Evolutionary conservation across 2,329 filamentous ascomycete genomes (phyloP), one percentile per base, ranked within the genome.

Genomic region (Grosmannia huntii): DNA sequence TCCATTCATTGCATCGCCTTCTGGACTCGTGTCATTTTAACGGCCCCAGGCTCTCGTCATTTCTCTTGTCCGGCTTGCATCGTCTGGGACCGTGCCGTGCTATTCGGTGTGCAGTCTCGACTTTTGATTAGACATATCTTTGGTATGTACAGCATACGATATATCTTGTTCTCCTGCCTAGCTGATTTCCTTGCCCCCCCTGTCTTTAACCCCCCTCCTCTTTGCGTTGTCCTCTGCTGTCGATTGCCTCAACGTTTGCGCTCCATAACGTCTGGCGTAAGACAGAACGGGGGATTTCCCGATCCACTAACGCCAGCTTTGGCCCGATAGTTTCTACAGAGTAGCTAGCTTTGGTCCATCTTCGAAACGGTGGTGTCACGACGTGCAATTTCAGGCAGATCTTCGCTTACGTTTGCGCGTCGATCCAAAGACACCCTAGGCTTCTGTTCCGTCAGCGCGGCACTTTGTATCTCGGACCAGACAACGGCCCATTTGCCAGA

Each of bases 351-450:
- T 52, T 19, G 25, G 9, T 2, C 28, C 12, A 10, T 16, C 25
- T 19, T 25, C 57, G 48, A 46, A 52, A n/a, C 36, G 14, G 53
- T 54, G 33, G 52, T 23, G 52, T 54, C 52, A 54, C 33, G 36
- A 27, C 28, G 27, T 52, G 50, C 27, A 7, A 54, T 33, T 41
- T 53, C 46, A 60, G 58, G 58, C 55, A 57, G 58, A 57, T 55
- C 55, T 46, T 51, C 58, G 54, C 55, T 60, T 60, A 60, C 58
- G 58, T 60, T 49, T 16, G 46, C 55, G 33, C 52, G 21, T 44
- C 52, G 21, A 9, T 21, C 31, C 27, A 50, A 19, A 27, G 23
- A 25, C 52, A n/a, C n/a, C 23, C 52, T 19, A 54, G 52, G 52
- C 27, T 38, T 48, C 53, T 48, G 38, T 41, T 41, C 38, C 25